A percentile compares a stretch with the other conserved stretches of the same genome.
Conservation (phyloP, 306 rosid genomes). For the Rosa lucieae region DNA sequence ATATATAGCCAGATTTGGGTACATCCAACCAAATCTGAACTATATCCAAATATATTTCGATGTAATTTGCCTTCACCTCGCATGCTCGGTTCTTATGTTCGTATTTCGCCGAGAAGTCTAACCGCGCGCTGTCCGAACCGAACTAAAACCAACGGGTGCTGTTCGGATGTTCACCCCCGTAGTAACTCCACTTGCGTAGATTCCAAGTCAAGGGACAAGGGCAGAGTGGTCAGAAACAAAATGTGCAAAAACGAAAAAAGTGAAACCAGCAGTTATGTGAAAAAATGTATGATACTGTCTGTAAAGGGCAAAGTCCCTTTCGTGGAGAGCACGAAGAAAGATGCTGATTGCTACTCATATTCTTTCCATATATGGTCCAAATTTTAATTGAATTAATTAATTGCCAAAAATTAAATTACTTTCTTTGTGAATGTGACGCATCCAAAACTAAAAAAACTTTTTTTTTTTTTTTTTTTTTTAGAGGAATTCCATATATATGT, state of each 20-base stretch:
- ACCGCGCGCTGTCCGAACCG: neutral
- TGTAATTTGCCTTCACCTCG: neutral
- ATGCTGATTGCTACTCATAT: neutral
- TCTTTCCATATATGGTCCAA: neutral
- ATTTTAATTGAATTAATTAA: neutral
- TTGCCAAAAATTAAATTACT: neutral
- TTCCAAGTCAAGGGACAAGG: neutral
- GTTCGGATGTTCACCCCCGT: neutral
- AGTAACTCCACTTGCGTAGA: neutral
- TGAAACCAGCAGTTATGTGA: too few species aligned
- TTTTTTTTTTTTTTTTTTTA: too few species aligned
- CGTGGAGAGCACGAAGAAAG: constrained; percentile 26
- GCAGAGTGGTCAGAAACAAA: neutral
- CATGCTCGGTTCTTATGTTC: neutral
- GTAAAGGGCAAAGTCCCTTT: constrained; percentile 17
- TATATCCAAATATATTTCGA: neutral
- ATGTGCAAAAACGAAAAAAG: neutral
- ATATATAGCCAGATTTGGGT: too few species aligned
- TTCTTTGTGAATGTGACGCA: neutral
- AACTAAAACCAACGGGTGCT: neutral
- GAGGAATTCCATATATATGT: too few species aligned
- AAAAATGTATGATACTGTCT: neutral
- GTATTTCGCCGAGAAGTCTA: neutral
- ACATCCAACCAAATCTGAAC: too few species aligned
- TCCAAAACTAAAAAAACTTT: neutral